These are phyloP conservation scores for Pichia occidentalis DNA, from an alignment of 805 yeast genomes.

Conservation along the genomic window DNA sequence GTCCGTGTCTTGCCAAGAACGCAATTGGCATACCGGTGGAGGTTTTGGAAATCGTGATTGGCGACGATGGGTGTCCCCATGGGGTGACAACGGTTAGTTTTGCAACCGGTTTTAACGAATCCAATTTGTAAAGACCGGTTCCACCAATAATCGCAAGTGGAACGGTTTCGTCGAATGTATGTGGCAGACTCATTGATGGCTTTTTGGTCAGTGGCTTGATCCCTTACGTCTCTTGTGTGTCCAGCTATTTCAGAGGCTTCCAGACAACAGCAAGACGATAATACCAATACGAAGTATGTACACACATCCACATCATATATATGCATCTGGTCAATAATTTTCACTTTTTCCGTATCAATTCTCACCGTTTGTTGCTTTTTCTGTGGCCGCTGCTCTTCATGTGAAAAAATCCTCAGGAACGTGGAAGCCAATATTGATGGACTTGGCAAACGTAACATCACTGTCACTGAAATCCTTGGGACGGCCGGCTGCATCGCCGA, in stretches of 20 bases:
- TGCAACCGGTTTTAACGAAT: conserved; percentile 79
- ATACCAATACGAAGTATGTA: too few relatives aligned
- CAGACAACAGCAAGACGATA: not conserved
- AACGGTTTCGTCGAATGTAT: conserved; percentile 57
- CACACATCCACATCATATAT: too few relatives aligned
- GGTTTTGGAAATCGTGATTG: conserved; percentile 85
- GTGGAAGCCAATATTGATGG: conserved; percentile 45
- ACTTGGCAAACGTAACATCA: conserved; percentile 64
- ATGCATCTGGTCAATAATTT: too few relatives aligned
- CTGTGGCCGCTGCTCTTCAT: too few relatives aligned
- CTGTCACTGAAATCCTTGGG: conserved; percentile 69
- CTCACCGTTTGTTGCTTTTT: too few relatives aligned
- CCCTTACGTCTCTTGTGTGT: too few relatives aligned
- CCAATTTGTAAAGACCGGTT: conserved; percentile 90
- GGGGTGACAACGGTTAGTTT: conserved; percentile 80
- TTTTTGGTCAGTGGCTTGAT: too few relatives aligned
- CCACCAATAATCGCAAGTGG: conserved; percentile 92
- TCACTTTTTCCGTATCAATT: too few relatives aligned
- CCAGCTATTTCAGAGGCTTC: too few relatives aligned
- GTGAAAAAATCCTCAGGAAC: conserved; percentile 53
- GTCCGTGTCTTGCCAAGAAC: conserved; percentile 91
- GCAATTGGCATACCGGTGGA: conserved; percentile 77
- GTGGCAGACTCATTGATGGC: conserved; percentile 30
- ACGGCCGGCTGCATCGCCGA: conserved; percentile 98
- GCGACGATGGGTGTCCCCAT: conserved; percentile 95